Percentiles rank a stretch among this genome's conserved stretches.
These are phyloP conservation scores for Fusarium oxysporum DNA, from an alignment of 2,329 filamentous ascomycete species.

Conservation along the genomic window DNA sequence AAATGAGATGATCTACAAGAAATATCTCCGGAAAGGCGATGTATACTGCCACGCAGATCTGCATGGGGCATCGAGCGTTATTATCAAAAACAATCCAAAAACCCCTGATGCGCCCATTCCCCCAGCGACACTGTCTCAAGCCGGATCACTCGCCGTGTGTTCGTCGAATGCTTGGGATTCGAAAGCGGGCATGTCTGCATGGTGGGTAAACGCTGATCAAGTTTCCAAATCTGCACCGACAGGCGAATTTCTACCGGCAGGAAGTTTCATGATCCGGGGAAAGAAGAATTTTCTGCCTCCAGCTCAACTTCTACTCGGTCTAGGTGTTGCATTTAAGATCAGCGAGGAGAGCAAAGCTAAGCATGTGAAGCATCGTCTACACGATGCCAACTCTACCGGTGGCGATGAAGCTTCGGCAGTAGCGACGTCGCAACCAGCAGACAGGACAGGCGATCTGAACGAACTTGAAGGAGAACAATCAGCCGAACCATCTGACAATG, in stretches of 20 bases:
- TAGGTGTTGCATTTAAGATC: conserved; percentile 88
- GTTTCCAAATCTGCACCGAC: conserved; percentile 85
- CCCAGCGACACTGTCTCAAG: conserved; percentile 90
- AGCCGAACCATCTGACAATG: conserved; percentile 48
- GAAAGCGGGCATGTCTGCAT: conserved; percentile 94
- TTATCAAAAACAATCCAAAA: conserved; percentile 88
- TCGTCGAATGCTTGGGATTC: conserved; percentile 94
- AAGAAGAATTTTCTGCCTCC: conserved; percentile 94
- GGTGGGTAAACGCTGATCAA: conserved; percentile 93
- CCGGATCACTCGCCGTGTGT: conserved; percentile 85
- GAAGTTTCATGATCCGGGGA: conserved; percentile 83
- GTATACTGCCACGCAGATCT: conserved; percentile 93
- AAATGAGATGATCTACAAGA: conserved; percentile 90
- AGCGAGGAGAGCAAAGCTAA: conserved; percentile 87
- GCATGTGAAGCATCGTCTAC: conserved; percentile 75
- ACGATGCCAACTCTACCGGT: conserved; percentile 42
- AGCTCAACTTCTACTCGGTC: conserved; percentile 86
- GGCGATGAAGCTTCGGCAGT: conserved; percentile 20
- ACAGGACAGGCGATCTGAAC: conserved; percentile 36
- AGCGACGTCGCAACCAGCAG: conserved; percentile 43
- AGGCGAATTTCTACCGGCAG: conserved; percentile 83
- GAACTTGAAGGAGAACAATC: conserved; percentile 43
- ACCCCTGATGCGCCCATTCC: conserved; percentile 88
- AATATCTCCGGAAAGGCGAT: conserved; percentile 88
- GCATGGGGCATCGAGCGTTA: conserved; percentile 82